Evolutionary conservation across 768 basidiomycete species (phyloP), one percentile per base, ranked within the genome.

Genomic region (Pleurotus eryngii): DNA sequence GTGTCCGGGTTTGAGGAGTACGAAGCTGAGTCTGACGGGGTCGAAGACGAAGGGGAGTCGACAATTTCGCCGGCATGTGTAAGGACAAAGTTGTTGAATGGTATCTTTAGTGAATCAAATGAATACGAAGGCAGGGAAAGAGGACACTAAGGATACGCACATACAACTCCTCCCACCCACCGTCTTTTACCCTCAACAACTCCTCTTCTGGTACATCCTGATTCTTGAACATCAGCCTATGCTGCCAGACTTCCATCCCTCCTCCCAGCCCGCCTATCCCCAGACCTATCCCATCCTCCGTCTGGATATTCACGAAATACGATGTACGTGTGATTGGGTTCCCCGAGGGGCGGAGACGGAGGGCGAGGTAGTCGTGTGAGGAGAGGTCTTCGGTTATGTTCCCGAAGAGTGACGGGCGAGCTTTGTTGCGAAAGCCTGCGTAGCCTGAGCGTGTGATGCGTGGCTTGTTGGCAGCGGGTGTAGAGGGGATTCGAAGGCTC

Each of bases 281-380:
- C 38, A 85, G 88, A 49, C 85, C 81, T 49, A 90, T 77, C 45
- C 84, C 79, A 0, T 90, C 89, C 51, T 93, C 89, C 2, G 94
- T 96, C 69, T 97, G 95, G 46, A 98, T 74, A 72, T 98, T 98
- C 48, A 93, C 89, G 63, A 89, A 95, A 77, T 94, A 98, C n/a
- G 90, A 86, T 62, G 84, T 84, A 60, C 85, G 83, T 42, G 89
- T 89, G 40, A 82, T 78, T 18, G 86, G 84, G 61, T 92, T 84
- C 2, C 94, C 95, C 22, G 81, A 81, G 58, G 87, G 82, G 14
- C 91, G 86, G 9, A 97, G 73, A 3, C 91, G 86, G 50, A 98
- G 74, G 2, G 86, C 85, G 24, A 98, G 77, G 71, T 89, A 98
- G 15, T 83, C 78, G 67, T 95, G 91, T 39, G 80, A 75, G 35